A percentile compares a stretch with the other conserved stretches of the same genome.
Conservation (phyloP, 345 rosid genomes). For the Salix brachista region DNA sequence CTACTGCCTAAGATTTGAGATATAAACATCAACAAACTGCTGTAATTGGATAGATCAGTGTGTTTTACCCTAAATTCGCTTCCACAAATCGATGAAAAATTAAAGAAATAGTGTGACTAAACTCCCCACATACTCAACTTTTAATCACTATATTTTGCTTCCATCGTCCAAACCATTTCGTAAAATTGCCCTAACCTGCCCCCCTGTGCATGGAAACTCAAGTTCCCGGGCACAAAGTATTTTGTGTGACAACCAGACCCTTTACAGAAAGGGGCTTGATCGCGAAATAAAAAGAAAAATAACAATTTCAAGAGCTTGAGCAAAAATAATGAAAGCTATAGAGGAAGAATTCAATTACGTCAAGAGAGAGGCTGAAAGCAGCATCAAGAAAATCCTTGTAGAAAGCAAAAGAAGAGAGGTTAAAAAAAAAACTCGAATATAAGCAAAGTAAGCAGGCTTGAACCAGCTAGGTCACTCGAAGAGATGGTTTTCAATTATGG, state of each 20-base stretch:
- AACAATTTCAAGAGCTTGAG: background rate
- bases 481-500: background rate
- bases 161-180: too few relatives aligned
- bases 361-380: too few relatives aligned
- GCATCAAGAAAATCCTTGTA: too few relatives aligned
- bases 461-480: background rate
- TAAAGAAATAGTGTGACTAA: too few relatives aligned
- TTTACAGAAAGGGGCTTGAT: background rate
- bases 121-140: background rate
- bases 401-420: too few relatives aligned
- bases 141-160: too few relatives aligned
- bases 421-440: too few relatives aligned
- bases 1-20: background rate
- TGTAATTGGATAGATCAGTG: background rate
- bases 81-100: too few relatives aligned
- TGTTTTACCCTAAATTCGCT: background rate
- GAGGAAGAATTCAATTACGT: background rate
- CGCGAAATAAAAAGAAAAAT: background rate
- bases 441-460: too few relatives aligned
- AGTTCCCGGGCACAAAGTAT: background rate
- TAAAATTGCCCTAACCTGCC: background rate
- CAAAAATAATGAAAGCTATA: background rate
- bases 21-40: background rate
- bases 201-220: background rate
- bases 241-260: background rate